Evolutionary conservation across 2,329 filamentous ascomycete species (phyloP).

Genomic region (Cercospora zeina): DNA sequence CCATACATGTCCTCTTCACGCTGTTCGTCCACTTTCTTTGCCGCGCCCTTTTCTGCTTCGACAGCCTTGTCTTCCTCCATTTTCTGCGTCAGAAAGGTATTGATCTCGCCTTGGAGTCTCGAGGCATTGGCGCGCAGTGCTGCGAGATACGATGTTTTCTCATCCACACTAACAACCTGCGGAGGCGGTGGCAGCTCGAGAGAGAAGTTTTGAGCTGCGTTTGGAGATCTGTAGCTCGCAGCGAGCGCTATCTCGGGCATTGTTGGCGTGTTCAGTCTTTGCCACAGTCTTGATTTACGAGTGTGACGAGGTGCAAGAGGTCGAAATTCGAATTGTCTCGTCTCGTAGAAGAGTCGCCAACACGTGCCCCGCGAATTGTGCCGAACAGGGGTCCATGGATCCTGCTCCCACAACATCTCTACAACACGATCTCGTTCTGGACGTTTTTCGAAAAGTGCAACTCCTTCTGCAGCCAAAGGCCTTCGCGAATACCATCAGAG

Average conservation of each 20-base stretch:
- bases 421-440: too few relatives aligned
- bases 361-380: too few relatives aligned
- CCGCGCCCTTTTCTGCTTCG: conserved; percentile 39
- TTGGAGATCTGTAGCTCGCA: conserved; percentile 35
- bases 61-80: conserved; percentile 71
- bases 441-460: too few relatives aligned
- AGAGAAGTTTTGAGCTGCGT: conserved; percentile 31
- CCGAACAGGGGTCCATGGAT: too few relatives aligned
- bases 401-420: too few relatives aligned
- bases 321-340: too few relatives aligned
- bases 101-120: conserved; percentile 65
- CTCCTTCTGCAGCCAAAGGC: too few relatives aligned
- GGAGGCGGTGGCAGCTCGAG: conserved; percentile 27
- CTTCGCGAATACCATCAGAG: too few relatives aligned
- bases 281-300: neutral
- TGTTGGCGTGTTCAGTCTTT: neutral
- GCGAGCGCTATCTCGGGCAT: conserved; percentile 7
- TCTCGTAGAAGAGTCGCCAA: too few relatives aligned
- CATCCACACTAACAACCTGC: conserved; percentile 37
- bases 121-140: conserved; percentile 59
- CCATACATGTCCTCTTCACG: conserved; percentile 73
- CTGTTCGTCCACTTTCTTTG: conserved; percentile 38
- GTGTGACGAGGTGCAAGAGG: neutral
- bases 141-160: conserved; percentile 62
- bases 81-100: conserved; percentile 67